These are phyloP conservation scores for Lachnellula willkommii DNA, from an alignment of 2,329 filamentous ascomycete genomes.

Conservation along the genomic window DNA sequence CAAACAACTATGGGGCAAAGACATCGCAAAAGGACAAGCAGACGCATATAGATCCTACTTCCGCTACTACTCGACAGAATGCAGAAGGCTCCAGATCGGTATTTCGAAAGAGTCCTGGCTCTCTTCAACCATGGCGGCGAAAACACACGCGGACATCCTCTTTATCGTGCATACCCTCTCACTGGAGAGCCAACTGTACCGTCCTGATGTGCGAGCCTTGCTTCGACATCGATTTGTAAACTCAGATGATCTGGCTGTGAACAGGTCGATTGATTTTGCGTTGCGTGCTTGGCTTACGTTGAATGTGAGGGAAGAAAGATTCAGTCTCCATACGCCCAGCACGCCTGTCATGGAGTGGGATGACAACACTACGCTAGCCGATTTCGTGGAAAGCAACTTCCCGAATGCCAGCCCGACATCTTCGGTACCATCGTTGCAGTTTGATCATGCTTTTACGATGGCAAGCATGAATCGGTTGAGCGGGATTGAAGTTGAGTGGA, in stretches of 20 bases:
- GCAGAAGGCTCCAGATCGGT: not conserved
- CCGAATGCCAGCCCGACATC: not conserved
- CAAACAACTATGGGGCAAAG: not conserved
- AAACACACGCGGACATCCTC: not conserved
- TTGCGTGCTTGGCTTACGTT: not conserved
- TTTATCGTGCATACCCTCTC: not conserved
- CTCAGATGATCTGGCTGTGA: not conserved
- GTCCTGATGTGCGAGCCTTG: not conserved
- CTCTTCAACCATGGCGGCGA: not conserved
- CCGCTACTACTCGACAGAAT: not conserved
- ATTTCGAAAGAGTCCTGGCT: not conserved
- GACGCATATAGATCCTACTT: not conserved
- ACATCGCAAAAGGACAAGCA: not conserved
- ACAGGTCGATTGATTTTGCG: not conserved
- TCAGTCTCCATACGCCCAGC: not conserved
- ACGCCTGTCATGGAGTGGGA: not conserved
- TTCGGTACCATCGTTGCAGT: not conserved
- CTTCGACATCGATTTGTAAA: not conserved
- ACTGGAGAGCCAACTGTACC: not conserved
- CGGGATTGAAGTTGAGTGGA: not conserved
- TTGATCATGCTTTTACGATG: not conserved
- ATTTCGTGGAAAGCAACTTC: not conserved
- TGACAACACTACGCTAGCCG: not conserved
- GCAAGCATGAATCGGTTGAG: not conserved
- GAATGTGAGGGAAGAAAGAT: not conserved